Evolutionary conservation across 106 monocot genomes (phyloP).

Genomic region (Triglochin maritima): DNA sequence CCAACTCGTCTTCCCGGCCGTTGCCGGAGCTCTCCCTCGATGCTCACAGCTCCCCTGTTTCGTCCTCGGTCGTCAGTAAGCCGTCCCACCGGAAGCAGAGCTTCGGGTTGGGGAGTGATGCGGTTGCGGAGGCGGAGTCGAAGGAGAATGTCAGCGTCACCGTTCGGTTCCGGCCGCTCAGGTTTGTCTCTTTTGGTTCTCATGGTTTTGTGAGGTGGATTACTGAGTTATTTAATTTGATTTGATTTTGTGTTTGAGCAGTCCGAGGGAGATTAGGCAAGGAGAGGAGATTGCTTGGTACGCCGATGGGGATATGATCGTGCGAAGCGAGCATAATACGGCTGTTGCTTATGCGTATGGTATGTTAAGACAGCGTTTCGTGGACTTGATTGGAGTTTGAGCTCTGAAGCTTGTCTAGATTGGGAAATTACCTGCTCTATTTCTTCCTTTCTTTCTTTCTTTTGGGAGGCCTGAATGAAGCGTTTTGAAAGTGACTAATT

Average conservation of each 20-base stretch:
- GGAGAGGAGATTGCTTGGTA: conserved; percentile 99
- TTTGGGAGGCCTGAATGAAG: background rate
- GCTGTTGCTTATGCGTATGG: conserved; percentile 83
- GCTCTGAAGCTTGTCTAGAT: background rate
- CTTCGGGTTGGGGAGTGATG: conserved; percentile 5
- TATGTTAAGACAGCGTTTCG: conserved; percentile 16
- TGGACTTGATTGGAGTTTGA: background rate
- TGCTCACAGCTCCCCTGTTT: conserved; percentile 52
- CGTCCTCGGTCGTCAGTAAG: conserved; percentile 35
- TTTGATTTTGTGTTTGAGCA: conserved; percentile 19
- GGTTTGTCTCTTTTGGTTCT: conserved; percentile 25
- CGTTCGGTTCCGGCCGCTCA: conserved; percentile 92
- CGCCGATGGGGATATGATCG: conserved; percentile 81
- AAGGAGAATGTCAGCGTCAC: conserved; percentile 93
- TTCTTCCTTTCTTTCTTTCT: background rate
- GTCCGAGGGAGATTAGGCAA: conserved; percentile 78
- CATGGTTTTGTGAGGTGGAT: background rate
- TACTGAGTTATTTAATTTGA: background rate
- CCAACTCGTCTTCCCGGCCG: conserved; percentile 36
- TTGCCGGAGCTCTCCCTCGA: conserved; percentile 38
- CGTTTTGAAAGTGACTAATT: background rate
- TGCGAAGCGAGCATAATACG: conserved; percentile 66
- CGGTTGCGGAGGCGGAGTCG: conserved; percentile 28
- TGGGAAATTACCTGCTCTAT: background rate
- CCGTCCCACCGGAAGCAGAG: conserved; percentile 4